Evolutionary conservation across 2,329 filamentous ascomycete species (phyloP).

Genomic region (Fusarium illudens): DNA sequence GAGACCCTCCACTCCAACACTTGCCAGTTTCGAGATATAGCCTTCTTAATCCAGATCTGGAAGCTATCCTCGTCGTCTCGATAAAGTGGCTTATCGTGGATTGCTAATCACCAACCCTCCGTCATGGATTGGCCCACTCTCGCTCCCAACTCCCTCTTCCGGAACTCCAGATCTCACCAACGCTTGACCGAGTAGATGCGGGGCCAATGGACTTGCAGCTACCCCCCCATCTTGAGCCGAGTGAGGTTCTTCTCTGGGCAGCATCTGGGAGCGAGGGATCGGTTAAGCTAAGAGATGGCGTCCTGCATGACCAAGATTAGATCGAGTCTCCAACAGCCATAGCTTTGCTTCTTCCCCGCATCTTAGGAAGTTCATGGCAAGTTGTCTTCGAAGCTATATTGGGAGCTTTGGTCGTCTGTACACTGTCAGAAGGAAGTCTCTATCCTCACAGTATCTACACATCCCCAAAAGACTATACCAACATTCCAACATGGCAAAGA

Average conservation of each 20-base stretch:
- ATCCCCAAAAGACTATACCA: too few species aligned
- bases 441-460: background rate
- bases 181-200: background rate
- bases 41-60: background rate
- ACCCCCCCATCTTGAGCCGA: background rate
- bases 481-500: background rate
- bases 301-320: background rate
- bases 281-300: background rate
- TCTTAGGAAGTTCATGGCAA: background rate
- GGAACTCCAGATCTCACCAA: background rate
- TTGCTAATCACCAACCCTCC: background rate
- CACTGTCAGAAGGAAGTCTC: background rate
- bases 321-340: background rate
- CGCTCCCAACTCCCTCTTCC: background rate
- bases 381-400: background rate
- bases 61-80: background rate
- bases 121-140: background rate
- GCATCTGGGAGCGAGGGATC: background rate
- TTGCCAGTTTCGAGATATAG: background rate
- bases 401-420: background rate
- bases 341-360: background rate
- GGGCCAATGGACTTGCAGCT: background rate
- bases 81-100: background rate
- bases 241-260: background rate
- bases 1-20: background rate